phyloP scores from a whole-genome alignment of 2,329 filamentous ascomycete species.

The Calonectria ilicicola region DNA sequence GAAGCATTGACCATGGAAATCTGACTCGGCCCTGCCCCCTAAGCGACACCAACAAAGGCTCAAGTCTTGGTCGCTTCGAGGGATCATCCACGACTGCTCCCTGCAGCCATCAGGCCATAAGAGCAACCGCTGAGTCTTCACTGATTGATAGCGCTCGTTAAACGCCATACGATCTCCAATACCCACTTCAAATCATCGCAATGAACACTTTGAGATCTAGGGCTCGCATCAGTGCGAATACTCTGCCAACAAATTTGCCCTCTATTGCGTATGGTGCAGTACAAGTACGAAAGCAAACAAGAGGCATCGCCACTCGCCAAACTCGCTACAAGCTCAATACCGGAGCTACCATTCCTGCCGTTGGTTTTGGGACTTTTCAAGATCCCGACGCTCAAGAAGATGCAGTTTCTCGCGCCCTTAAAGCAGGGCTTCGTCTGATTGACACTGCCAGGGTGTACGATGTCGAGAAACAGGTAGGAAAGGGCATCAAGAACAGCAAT shows the following conservation, averaged over 20 bases:
- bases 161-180: background rate
- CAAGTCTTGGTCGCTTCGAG: background rate
- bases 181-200: too few relatives aligned
- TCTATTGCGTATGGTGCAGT: background rate
- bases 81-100: background rate
- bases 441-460: conserved; percentile 43
- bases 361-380: conserved; percentile 48
- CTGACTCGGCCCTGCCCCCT: background rate
- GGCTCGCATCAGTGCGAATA: background rate
- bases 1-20: background rate
- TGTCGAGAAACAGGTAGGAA: conserved; percentile 36
- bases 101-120: background rate
- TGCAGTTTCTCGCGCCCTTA: conserved; percentile 40
- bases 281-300: background rate
- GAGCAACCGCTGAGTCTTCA: background rate
- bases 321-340: conserved; percentile 28
- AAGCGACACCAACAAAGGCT: background rate
- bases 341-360: conserved; percentile 34
- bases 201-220: background rate
- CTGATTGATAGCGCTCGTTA: too few relatives aligned
- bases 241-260: background rate
- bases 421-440: conserved; percentile 50
- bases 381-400: conserved; percentile 44
- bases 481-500: conserved; percentile 50
- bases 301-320: conserved; percentile 11